Percentiles rank a stretch among this genome's conserved stretches.
These are phyloP conservation scores for Chrysosporium keratinophilum DNA, from an alignment of 2,329 filamentous ascomycete species.

Conservation along the genomic window DNA sequence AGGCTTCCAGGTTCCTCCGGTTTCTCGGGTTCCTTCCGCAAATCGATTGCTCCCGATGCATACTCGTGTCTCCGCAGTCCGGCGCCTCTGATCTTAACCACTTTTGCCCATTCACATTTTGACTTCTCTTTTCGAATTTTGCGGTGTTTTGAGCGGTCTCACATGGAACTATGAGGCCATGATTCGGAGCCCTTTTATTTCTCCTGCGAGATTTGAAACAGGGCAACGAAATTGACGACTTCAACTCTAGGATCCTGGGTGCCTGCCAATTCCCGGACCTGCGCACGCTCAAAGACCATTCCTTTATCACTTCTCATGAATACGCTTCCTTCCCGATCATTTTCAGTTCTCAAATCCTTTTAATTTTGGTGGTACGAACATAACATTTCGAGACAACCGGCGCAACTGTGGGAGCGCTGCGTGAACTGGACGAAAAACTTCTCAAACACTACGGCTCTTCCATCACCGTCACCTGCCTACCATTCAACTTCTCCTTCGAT, in stretches of 20 bases:
- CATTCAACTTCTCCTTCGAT: neutral
- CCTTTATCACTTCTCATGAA: neutral
- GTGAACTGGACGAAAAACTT: neutral
- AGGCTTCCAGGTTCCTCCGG: conserved; percentile 44
- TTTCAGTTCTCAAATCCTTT: neutral
- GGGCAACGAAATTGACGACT: conserved; percentile 3
- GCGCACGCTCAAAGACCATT: neutral
- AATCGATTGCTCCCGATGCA: neutral
- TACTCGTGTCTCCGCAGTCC: neutral
- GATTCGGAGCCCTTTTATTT: no score
- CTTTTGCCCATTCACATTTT: neutral
- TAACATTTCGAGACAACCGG: neutral
- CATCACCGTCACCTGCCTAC: no score
- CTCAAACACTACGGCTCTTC: neutral
- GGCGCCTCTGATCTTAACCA: neutral
- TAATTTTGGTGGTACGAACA: neutral
- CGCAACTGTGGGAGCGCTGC: neutral
- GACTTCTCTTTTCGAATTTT: neutral
- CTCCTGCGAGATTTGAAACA: neutral
- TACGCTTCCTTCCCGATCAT: neutral
- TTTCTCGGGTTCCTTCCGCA: conserved; percentile 16
- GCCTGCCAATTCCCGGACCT: neutral
- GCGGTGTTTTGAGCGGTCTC: neutral
- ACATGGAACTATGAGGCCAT: no score
- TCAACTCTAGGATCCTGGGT: neutral